Evolutionary conservation across 2,329 filamentous ascomycete genomes (phyloP), one percentile per base, ranked within the genome.

Genomic region (Xylaria sp.): DNA sequence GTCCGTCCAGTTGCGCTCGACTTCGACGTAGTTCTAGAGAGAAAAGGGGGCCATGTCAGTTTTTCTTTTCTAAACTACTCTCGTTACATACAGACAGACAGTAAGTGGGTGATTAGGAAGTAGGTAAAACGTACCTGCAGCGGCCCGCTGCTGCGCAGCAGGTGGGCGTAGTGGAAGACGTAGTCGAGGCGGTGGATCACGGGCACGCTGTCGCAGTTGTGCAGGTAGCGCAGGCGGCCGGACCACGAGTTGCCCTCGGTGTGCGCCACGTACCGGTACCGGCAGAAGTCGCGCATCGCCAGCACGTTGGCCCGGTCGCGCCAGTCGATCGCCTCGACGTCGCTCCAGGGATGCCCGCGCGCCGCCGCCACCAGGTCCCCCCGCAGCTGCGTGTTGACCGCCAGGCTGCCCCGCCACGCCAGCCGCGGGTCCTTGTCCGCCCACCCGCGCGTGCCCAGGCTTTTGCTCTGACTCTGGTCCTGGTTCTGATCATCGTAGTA

Each of bases 111-210:
- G 11, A 16, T 11, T 5, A 2, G 3, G 13, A 26, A 29, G 22
- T 13, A 18, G 11, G 29, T 18, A 22, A 16, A 39, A 37, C 41
- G 39, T 58, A 62, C 57, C 52, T 78, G 76, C 2, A 78, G 71
- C 1, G 76, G 72, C 0, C 79, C 79, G 1, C 70, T 69, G 1
- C 73, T 62, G 7, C 74, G 61, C 29, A 82, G 63, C 0, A 80
- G 73, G 0, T 73, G 74, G 42, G 79, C 74, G 50, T 81, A 76
- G 41, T 76, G 76, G 55, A 81, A 76, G 7, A 74, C 69, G 74
- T 78, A 83, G 42, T 72, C 66, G 19, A 81, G 71, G 16, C 72
- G 66, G 52, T 82, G 79, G 17, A 78, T 72, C 22, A 83, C 67
- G 19, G 79, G 65, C 29, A 83, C 78, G 1, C 74, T 78, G 22